Evolutionary conservation across 1,284 basidiomycete genomes (phyloP).

Genomic region (Naganishia cerealis): DNA sequence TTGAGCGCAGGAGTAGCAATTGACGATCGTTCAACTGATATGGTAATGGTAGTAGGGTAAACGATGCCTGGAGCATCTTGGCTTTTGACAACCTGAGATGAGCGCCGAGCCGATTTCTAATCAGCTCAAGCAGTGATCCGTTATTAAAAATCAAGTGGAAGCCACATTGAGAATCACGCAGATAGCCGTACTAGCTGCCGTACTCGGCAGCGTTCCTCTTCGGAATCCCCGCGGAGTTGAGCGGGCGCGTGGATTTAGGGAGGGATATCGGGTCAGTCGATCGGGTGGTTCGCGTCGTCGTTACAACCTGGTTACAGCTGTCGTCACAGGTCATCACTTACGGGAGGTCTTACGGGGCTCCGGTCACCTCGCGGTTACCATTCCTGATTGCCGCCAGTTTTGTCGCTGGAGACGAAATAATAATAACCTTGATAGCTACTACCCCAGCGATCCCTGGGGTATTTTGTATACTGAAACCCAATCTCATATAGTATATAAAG

Average conservation of each 20-base stretch:
- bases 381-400: no score
- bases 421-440: no score
- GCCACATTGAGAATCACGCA: background rate
- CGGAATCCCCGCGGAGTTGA: background rate
- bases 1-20: background rate
- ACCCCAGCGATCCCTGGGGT: no score
- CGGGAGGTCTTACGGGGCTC: no score
- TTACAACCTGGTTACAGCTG: background rate
- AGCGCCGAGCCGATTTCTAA: background rate
- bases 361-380: no score
- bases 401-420: no score
- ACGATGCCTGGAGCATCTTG: background rate
- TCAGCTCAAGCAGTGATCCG: background rate
- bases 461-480: no score
- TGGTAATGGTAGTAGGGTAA: background rate
- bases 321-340: background rate
- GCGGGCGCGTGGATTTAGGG: slow-evolving; percentile 5
- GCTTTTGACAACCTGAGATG: background rate
- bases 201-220: slow-evolving; percentile 3
- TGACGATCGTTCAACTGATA: no score
- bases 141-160: background rate
- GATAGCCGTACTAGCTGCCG: background rate
- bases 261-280: background rate
- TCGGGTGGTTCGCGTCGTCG: background rate
- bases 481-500: no score